Evolutionary conservation across 176 grass and related monocot genomes (phyloP), one percentile per base, ranked within the genome.

Genomic region (Secale cereale): DNA sequence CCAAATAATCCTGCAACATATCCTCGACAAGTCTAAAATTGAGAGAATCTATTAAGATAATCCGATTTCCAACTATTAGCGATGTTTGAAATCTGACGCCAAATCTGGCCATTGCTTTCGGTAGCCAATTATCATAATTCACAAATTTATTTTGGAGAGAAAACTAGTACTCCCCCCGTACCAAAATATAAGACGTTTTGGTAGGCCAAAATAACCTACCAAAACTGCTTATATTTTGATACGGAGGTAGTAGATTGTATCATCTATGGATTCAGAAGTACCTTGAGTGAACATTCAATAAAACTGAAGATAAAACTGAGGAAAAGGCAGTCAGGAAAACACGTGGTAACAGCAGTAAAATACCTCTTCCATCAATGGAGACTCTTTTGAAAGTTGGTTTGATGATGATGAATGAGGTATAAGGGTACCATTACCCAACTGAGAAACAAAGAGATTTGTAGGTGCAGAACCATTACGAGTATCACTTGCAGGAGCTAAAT

Each of bases 281-380:
- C 39, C 41, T 50, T 52, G 41, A 68, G 20, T n/a, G 17, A 46
- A 68, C 41, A 67, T 85, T 77, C 60, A 77, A 52, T 25, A 52
- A 39, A 85, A 26, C 28, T 22, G 66, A 76, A 2, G 16, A 14
- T 32, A 23, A 26, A 45, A 19, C 28, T 69, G 15, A 7, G 29
- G 27, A 29, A 64, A 74, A 17, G 32, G 30, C n/a, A 36, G 20
- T 45, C 6, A n/a, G 20, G 39, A 22, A 76, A 54, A 31, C 15
- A 74, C 17, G 28, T 62, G 26, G 41, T 35, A 59, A 28, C 29
- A 80, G 37, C 14, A 72, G 56, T 68, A 61, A 65, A 35, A 40
- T 82, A 96, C 97, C 97, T 99, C 97, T 89, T 99, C 97, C 62
- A 89, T 78, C 65, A 96, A 54, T 12, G 93, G 90, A 46, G 90